phyloP scores from a whole-genome alignment of 2,329 filamentous ascomycete species.

The Cladosporium oxysporum region DNA sequence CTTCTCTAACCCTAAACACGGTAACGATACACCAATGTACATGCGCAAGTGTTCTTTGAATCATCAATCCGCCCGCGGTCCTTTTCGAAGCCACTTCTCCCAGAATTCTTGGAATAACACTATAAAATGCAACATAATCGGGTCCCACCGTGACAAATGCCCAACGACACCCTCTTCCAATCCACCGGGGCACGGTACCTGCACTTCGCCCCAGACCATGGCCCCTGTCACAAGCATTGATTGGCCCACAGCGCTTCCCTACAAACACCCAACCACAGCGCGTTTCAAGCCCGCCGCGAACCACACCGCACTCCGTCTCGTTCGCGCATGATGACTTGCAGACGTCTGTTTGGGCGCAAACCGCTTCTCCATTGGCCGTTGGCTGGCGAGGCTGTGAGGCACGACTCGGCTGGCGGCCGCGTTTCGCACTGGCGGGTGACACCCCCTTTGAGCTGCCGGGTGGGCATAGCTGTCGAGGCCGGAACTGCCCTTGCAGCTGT shows the following conservation, averaged over 20 bases:
- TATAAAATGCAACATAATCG: neutral
- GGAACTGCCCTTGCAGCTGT: conserved; percentile 4
- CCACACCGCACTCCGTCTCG: neutral
- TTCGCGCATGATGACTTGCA: conserved; percentile 12
- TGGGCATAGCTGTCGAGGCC: neutral
- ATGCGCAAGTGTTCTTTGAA: neutral
- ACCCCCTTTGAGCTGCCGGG: neutral
- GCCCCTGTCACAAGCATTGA: conserved; percentile 15
- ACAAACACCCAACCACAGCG: neutral
- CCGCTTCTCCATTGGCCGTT: neutral
- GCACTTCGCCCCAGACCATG: neutral
- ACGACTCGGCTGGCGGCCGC: neutral
- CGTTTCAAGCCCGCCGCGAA: conserved; percentile 7
- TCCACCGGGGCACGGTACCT: neutral
- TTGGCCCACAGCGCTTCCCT: neutral
- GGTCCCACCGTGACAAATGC: neutral
- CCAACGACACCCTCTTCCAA: neutral
- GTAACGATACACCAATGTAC: neutral
- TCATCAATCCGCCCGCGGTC: neutral
- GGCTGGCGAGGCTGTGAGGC: neutral
- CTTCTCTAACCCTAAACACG: neutral
- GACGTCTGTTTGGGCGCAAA: neutral
- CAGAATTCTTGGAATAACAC: neutral
- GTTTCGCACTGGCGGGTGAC: conserved; percentile 10
- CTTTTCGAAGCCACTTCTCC: neutral